Evolutionary conservation across 1,284 basidiomycete genomes (phyloP), one percentile per base, ranked within the genome.

Genomic region (Kalmanozyma brasiliensis): DNA sequence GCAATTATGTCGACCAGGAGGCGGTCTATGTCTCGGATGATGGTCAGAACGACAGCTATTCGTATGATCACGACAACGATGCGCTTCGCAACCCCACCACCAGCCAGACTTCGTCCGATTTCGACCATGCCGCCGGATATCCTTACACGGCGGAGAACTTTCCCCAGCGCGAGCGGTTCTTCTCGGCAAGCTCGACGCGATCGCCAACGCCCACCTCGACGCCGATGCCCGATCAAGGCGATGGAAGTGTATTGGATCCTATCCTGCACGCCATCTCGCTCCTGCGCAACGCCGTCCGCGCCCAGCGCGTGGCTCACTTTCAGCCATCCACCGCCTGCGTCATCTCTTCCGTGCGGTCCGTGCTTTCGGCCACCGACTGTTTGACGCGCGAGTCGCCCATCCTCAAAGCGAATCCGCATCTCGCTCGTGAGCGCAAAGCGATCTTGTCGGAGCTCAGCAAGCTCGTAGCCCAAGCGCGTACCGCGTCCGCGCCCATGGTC

Each of bases 331-430:
- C 86, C 2, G 85, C 86, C 13, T 94, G 90, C 49, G 91, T 98
- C 70, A 95, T 98, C 74, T 94, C 93, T 4, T 92, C 92, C 51
- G 93, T 98, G 34, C 90, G 95, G n/a, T 88, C 90, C 22, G 89
- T 95, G 16, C 86, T 98, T 36, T 88, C 89, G 23, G 88, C 90
- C 10, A 90, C 93, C 13, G 91, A 91, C 63, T 96, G 93, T 67
- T 85, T 97, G 23, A 89, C 89, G 32, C 90, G 92, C 56, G 92
- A 95, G 63, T 90, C 92, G 1, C 85, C 86, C 0, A 83, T 91
- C 13, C 86, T 98, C 29, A 87, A 86, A 53, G 85, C 85, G 23
- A 88, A 89, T 74, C 87, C 90, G 0, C 72, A 85, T 2, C 86
- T 98, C 22, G 88, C 88, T 3, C 87, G 88, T 55, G 90, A 93